Conservation (phyloP, 108 stramenopile genomes). For the Licmophora abbreviata region DNA sequence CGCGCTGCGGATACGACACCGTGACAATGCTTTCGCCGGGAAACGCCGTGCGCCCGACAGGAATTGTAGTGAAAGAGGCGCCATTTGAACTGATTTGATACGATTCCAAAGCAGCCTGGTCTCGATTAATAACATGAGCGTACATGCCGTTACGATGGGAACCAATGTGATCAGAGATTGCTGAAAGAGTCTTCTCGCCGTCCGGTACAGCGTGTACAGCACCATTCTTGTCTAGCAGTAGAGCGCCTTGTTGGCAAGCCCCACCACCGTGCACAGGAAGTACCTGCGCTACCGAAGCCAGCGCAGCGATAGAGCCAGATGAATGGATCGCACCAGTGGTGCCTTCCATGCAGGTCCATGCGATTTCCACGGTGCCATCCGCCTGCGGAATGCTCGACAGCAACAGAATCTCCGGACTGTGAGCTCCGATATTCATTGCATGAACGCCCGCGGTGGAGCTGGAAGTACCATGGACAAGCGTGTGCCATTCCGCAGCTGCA, state of each 20-base stretch:
- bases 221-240: slow-evolving; percentile 52
- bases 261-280: slow-evolving; percentile 36
- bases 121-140: slow-evolving; percentile 47
- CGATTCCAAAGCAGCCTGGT: slow-evolving; percentile 24
- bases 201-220: slow-evolving; percentile 49
- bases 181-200: slow-evolving; percentile 16
- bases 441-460: slow-evolving; percentile 39
- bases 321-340: slow-evolving; percentile 53
- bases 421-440: slow-evolving; percentile 60
- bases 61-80: slow-evolving; percentile 7
- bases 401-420: slow-evolving; percentile 59
- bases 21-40: slow-evolving; percentile 62
- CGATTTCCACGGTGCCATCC: slow-evolving; percentile 6
- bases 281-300: slow-evolving; percentile 53
- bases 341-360: slow-evolving; percentile 78
- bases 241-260: slow-evolving; percentile 63
- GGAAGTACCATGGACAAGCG: slow-evolving; percentile 68
- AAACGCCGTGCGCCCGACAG: slow-evolving; percentile 56
- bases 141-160: slow-evolving; percentile 51
- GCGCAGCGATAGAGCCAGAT: slow-evolving; percentile 20
- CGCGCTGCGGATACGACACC: slow-evolving; percentile 63
- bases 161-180: slow-evolving; percentile 27
- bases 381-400: slow-evolving; percentile 26
- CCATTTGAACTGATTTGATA: neutral
- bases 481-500: slow-evolving; percentile 46